Percentiles rank a stretch among this genome's conserved stretches.
These are phyloP conservation scores for Termitomyces sp. DNA, from an alignment of 768 basidiomycete species.

Conservation along the genomic window DNA sequence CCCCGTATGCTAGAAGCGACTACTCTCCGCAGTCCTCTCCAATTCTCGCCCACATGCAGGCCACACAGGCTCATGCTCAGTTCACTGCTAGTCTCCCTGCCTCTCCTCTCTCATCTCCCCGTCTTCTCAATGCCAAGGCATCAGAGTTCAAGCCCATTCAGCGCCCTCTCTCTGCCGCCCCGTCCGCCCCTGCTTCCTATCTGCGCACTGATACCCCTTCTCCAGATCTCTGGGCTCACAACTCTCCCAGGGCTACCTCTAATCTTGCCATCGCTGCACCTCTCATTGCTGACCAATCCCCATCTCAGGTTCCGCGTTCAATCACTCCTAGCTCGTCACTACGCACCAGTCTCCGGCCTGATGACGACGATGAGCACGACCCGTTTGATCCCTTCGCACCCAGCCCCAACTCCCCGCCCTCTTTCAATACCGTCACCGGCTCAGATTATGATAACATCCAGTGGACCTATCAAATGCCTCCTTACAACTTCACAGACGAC, in stretches of 20 bases:
- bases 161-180: slow-evolving; percentile 72
- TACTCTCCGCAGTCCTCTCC: slow-evolving; percentile 67
- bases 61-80: slow-evolving; percentile 50
- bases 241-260: slow-evolving; percentile 60
- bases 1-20: slow-evolving; percentile 44
- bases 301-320: slow-evolving; percentile 38
- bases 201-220: slow-evolving; percentile 77
- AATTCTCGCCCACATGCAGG: slow-evolving; percentile 49
- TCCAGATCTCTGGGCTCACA: slow-evolving; percentile 86
- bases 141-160: slow-evolving; percentile 83
- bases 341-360: slow-evolving; percentile 55
- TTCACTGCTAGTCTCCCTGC: slow-evolving; percentile 78
- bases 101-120: slow-evolving; percentile 80
- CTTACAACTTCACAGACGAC: slow-evolving; percentile 18
- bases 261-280: slow-evolving; percentile 92
- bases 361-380: slow-evolving; percentile 68
- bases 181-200: slow-evolving; percentile 51
- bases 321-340: slow-evolving; percentile 66
- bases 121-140: slow-evolving; percentile 85
- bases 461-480: slow-evolving; percentile 19
- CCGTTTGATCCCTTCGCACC: slow-evolving; percentile 75
- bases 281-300: slow-evolving; percentile 63
- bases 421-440: slow-evolving; percentile 51
- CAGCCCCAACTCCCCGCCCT: slow-evolving; percentile 36
- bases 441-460: slow-evolving; percentile 46